These are phyloP conservation scores for Vaccinium myrtillus DNA, from an alignment of 148 eudicot genomes.

Conservation along the genomic window DNA sequence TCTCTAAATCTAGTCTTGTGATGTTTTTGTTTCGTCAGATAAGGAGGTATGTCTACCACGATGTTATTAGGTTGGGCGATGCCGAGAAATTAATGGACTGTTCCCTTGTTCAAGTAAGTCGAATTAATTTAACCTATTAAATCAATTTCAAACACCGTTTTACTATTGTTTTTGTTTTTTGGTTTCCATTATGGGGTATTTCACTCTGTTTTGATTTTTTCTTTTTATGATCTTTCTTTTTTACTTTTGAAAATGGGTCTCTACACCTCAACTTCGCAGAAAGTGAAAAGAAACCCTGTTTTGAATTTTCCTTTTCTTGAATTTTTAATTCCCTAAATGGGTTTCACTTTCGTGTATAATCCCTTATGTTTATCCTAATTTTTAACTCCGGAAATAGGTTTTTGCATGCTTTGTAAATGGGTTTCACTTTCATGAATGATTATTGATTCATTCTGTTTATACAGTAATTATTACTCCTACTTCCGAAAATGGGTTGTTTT, in stretches of 20 bases:
- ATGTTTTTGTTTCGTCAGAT: conserved; percentile 31
- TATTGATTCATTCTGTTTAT: too few relatives aligned
- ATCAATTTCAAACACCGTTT: neutral
- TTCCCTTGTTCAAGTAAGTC: conserved; percentile 50
- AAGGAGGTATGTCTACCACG: conserved; percentile 55
- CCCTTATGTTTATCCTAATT: neutral
- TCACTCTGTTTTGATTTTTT: too few relatives aligned
- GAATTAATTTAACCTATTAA: too few relatives aligned
- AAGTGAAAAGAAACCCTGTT: neutral
- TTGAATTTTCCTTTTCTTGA: neutral
- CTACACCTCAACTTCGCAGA: neutral
- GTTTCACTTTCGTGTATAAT: neutral
- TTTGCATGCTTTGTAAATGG: neutral
- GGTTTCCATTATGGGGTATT: too few relatives aligned
- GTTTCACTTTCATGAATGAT: too few relatives aligned
- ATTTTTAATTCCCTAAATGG: neutral
- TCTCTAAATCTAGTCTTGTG: neutral
- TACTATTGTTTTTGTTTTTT: neutral
- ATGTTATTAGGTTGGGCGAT: conserved; percentile 50
- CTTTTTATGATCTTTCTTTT: too few relatives aligned
- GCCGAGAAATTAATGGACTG: conserved; percentile 59
- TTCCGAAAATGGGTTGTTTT: too few relatives aligned
- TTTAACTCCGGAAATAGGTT: neutral
- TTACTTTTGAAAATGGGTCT: too few relatives aligned
- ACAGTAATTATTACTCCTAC: too few relatives aligned